Evolutionary conservation across 306 rosid species (phyloP).

Genomic region (Lathyrus sativus): DNA sequence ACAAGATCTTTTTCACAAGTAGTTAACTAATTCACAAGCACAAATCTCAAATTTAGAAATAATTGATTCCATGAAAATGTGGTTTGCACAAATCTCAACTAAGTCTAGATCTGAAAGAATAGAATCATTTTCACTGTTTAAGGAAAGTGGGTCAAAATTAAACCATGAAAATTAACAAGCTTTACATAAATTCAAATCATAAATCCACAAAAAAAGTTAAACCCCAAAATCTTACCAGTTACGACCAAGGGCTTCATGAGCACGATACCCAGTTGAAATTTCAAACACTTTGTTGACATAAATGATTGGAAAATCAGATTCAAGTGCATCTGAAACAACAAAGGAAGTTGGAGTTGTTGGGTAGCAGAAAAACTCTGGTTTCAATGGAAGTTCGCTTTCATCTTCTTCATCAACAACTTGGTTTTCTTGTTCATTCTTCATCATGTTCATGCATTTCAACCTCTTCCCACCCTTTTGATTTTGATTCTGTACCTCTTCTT

Average conservation of each 20-base stretch:
- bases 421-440: conserved; percentile 20
- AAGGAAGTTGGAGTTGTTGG: conserved; percentile 80
- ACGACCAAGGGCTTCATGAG: conserved; percentile 89
- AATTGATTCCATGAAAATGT: conserved; percentile 25
- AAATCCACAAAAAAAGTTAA: conserved; percentile 21
- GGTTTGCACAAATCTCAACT: conserved; percentile 13
- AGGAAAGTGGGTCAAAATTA: not conserved
- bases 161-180: conserved; percentile 11
- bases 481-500: conserved; percentile 43
- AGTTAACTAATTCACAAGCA: conserved; percentile 1
- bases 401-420: conserved; percentile 37
- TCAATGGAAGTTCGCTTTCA: conserved; percentile 53
- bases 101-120: conserved; percentile 42
- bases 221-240: conserved; percentile 62
- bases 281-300: conserved; percentile 94
- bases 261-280: conserved; percentile 83
- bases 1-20: conserved; percentile 15
- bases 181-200: not conserved
- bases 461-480: conserved; percentile 62
- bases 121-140: conserved; percentile 31
- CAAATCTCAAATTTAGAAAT: conserved; percentile 20
- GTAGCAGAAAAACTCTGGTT: conserved; percentile 53
- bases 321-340: conserved; percentile 91
- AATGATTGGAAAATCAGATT: conserved; percentile 84
- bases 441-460: conserved; percentile 52